phyloP scores from a whole-genome alignment of 768 basidiomycete genomes.

The Ramaria rubella region DNA sequence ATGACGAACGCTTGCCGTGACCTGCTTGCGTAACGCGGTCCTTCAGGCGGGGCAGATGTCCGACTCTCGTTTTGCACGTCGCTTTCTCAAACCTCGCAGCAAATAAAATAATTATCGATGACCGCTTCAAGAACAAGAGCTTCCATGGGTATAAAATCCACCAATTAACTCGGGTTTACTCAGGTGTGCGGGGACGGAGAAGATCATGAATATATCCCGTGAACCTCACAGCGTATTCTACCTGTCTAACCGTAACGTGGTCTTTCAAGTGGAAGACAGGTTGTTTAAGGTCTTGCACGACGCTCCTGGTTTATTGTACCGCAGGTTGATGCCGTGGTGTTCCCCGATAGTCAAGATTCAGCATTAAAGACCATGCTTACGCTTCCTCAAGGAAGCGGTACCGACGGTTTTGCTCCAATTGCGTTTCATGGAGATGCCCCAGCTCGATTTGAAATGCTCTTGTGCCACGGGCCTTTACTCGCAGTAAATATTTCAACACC shows the following conservation, averaged over 20 bases:
- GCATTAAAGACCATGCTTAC: neutral
- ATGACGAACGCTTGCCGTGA: neutral
- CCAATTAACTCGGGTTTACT: too few species aligned
- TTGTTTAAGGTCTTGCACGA: neutral
- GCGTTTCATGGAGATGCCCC: neutral
- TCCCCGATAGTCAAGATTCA: neutral
- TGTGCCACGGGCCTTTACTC: constrained; percentile 1
- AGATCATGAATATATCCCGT: too few species aligned
- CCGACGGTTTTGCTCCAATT: neutral
- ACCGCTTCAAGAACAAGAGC: constrained; percentile 66
- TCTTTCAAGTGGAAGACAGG: neutral
- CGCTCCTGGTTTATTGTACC: neutral
- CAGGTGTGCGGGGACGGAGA: too few species aligned
- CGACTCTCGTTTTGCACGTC: constrained; percentile 82
- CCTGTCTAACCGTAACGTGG: neutral
- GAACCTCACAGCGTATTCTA: neutral
- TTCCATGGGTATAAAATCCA: neutral
- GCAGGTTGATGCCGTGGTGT: neutral
- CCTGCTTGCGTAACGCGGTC: constrained; percentile 1
- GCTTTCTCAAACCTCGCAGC: constrained; percentile 82
- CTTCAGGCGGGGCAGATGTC: too few species aligned
- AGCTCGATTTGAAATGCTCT: neutral
- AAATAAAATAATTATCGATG: constrained; percentile 82
- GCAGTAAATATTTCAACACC: neutral
- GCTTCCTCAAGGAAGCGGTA: neutral